Base-by-base conservation (phyloP, 257 asterid genomes). In the Haberlea rhodopensis region DNA sequence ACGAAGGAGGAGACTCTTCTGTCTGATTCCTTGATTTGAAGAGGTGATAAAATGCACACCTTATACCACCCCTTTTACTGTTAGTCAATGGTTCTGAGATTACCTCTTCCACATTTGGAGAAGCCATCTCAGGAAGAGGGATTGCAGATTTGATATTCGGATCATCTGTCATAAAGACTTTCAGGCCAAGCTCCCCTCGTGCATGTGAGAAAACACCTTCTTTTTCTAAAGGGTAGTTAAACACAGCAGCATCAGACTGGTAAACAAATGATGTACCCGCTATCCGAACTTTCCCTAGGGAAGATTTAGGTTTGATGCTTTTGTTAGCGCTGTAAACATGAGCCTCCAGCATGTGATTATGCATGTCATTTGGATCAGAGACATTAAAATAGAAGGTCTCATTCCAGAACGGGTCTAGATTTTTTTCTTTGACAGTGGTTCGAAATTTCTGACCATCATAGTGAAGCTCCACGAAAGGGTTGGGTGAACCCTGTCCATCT, bases 401-500 rank as follows among this genome's bases (percentile, higher is more conserved):
- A 2, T 82, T 83, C 98, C 98, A 91, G 61, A 57, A 60, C 0
- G 96, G 98, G 60, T 85, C 65, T 15, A 91, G 89, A 73, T 91
- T 96, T 66, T 87, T 91, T 45, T 87, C 96, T 62, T 89, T 89
- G 56, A 85, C 63, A n/a, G 90, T 75, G 56, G 98, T 87, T 27
- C 83, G 95, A n/a, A 79, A 85, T 53, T 79, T 91, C 79, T 87
- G 96, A 24, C 75, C 85, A 62, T 89, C 96, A 40, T 85, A 89
- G 16, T 79, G 76, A 46, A 91, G 91, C 78, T 91, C 98, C 63
- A 91, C 96, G 53, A 76, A 89, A 29, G 92, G 72, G 62, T 68
- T 85, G 37, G 95, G 80, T 21, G 92, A 85, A 28, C 96, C 96
- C 53, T 82, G 81, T 57, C 96, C 96, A 56, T 91, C 96, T 78